Base-by-base conservation (phyloP, 192 early-diverging fungal genomes). In the Kappamyces sp. region DNA sequence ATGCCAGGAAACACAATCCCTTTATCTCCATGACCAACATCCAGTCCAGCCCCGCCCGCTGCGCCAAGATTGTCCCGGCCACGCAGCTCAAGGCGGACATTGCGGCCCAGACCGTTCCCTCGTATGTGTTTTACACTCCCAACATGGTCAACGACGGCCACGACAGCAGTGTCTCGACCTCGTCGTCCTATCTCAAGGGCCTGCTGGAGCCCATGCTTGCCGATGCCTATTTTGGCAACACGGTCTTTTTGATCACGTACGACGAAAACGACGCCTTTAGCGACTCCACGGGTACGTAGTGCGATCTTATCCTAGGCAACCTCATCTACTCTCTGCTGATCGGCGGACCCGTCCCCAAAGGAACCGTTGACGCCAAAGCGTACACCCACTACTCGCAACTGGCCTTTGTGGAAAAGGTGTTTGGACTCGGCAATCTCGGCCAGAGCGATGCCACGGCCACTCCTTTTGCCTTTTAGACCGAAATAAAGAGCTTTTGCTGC, bases 331-430 rank as follows among this genome's bases (percentile, higher is more conserved):
- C 48, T 38, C 1, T 61, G 2, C 30, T 58, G 4, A 0, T 58
- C 36, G 55, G 55, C 35, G 39, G 43, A 34, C 43, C 43, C 14
- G 55, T 58, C n/a, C 39, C 30, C 5, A 31, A 42, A 43, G 42
- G 42, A 7, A 58, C 55, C 3, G 46, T 45, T 8, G 86, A 88
- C 65, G 58, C 31, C 46, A 82, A 82, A 12, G 62, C 47, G 40
- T 88, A 87, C 63, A 75, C 69, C 33, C 86, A 88, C 59, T 87
- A 81, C 70, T 80, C 76, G 4, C 34, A 70, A 4, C 51, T 86
- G 9, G 66, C 70, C 15, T 86, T 85, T 34, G 57, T 83, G 39
- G 81, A 79, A 41, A 57, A 70, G 6, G 31, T 62, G 49, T 78
- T 66, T 61, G 59, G 51, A 6, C 59, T 77, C 36, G 75, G 75